Evolutionary conservation across 345 rosid species (phyloP), one percentile per base, ranked within the genome.

Genomic region (Citrus hindsii): DNA sequence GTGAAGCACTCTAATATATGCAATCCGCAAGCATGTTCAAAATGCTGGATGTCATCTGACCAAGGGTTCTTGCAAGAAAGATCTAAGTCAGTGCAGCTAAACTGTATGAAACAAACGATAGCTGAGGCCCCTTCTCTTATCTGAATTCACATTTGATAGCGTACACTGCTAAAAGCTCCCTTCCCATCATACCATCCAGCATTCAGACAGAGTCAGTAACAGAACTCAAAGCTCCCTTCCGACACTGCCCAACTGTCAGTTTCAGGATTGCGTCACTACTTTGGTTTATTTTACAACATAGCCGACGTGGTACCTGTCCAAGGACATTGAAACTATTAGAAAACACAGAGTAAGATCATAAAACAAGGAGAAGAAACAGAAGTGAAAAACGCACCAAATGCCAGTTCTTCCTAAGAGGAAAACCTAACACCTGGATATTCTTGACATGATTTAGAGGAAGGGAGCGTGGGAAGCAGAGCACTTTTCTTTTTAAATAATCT

Each of bases 201-300:
- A 77, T 55, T 89, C 84, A 87, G 25, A 83, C 59, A 46, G 87
- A 86, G 80, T 84, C 88, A 27, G 79, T 74, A 84, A 79, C 84
- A 58, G 90, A 79, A 80, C 90, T 86, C 76, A 81, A 81, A 64
- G 84, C 80, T 80, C 86, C 88, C 79, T 85, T 90, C 55, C 74
- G 87, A 81, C 98, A 91, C 79, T 93, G 90, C 83, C 87, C 89
- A 77, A 95, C 98, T 68, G 86, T 81, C 67, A 95, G 82, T 77
- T 82, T 84, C 73, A 93, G 91, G 69, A 82, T 79, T 74, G 86
- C 89, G 27, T 85, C 79, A 71, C 73, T 75, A 27, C 84, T 80
- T 74, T 81, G 82, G 79, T 90, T 85, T 79, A 91, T 76, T 84
- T 85, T 90, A 87, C 97, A 95, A 83, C 97, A 95, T 60, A 91